A percentile compares a stretch with the other conserved stretches of the same genome.
phyloP scores from a whole-genome alignment of 805 yeast genomes.

The Debaryomyces prosopidis region DNA sequence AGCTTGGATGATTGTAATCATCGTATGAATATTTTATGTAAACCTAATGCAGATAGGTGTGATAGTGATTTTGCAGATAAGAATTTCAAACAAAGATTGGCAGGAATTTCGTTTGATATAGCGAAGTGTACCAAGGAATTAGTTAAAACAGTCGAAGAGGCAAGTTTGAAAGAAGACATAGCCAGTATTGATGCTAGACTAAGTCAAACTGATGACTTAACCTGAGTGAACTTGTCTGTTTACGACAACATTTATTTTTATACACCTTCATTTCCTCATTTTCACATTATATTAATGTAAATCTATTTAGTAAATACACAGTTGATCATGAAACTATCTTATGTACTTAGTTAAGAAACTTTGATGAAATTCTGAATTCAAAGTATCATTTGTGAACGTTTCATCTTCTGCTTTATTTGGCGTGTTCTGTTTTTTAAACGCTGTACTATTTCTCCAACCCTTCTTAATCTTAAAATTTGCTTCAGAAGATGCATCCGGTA shows the following conservation, averaged over 20 bases:
- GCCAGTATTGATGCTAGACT: conserved; percentile 74
- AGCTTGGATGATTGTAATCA: conserved; percentile 82
- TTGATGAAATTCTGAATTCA: conserved; percentile 35
- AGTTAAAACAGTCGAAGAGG: conserved; percentile 95
- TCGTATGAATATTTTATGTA: conserved; percentile 75
- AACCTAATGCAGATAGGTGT: conserved; percentile 37
- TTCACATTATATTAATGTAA: no score
- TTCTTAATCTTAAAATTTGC: conserved; percentile 16
- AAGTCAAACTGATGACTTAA: conserved; percentile 33
- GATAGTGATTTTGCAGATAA: conserved; percentile 78
- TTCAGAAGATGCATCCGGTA: conserved; percentile 8
- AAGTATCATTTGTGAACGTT: conserved; percentile 32
- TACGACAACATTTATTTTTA: no score
- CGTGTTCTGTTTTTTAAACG: conserved; percentile 16
- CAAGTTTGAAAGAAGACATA: conserved; percentile 83
- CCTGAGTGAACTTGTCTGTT: conserved; percentile 6
- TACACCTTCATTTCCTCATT: background rate
- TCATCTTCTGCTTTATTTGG: conserved; percentile 4
- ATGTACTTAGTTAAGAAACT: conserved; percentile 35
- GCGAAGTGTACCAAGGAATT: conserved; percentile 95
- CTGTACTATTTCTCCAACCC: conserved; percentile 31
- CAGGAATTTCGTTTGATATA: conserved; percentile 94
- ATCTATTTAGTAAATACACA: no score
- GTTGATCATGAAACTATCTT: conserved; percentile 12
- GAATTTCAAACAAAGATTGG: conserved; percentile 88